Base-by-base conservation (phyloP, 495 filamentous ascomycete genomes). In the Penicillium salamii region DNA sequence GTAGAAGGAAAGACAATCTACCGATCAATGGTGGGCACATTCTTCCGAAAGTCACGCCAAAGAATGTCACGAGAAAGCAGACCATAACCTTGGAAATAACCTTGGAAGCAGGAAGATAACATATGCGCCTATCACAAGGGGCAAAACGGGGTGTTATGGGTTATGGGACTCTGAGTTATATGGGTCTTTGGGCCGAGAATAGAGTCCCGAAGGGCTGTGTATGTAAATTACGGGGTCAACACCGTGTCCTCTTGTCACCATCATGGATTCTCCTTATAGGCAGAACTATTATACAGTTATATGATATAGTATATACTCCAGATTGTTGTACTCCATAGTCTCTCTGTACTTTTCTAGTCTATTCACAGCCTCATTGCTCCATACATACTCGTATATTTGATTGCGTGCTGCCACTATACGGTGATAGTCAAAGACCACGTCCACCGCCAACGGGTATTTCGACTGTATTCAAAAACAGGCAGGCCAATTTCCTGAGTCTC, bases 1-100 rank as follows among this genome's bases (percentile, higher is more conserved):
- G 63, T 80, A 42, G 76, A 78, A 50, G 77, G 77, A 1, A 76
- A 65, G 49, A 68, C 73, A 1, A 75, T 80, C 37, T 80, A 80
- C 52, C 60, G 61, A 19, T 76, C 73, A 0, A 51, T 77, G 35
- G 61, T 66, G 5, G 62, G 61, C 44, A 70, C 66, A 1, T 69
- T 76, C 36, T 72, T 76, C 28, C 63, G 58, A 2, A 59, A 50
- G 0, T 74, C 71, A 29, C 55, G 55, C 2, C n/a, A 54, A 15
- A 59, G 46, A 36, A 55, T 65, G 49, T 41, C n/a, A 7, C 36
- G 49, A 29, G 18, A 51, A 23, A 15, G 42, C 28, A 19, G 37
- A 9, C 13, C 38, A 37, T 15, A 31, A 42, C 47, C n/a, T n/a
- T n/a, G n/a, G n/a, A n/a, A n/a, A n/a, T n/a, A n/a, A n/a, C n/a